These are phyloP conservation scores for Zygosaccharomyces pseudorouxii DNA, from an alignment of 805 yeast genomes.

Conservation along the genomic window DNA sequence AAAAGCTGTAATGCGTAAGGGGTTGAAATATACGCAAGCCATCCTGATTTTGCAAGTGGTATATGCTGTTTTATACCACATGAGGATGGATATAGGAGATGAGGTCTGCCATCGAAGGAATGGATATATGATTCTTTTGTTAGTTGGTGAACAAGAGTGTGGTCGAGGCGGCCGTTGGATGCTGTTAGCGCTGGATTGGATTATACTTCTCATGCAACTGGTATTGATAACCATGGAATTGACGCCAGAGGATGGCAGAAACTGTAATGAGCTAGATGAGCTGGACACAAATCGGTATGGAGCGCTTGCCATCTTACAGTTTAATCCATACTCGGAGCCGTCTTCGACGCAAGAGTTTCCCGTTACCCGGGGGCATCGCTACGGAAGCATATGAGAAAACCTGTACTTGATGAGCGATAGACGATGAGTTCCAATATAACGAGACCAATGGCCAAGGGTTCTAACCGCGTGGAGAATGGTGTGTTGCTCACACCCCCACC, in stretches of 20 bases:
- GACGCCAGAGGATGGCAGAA: constrained; percentile 6
- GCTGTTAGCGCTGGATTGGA: constrained; percentile 16
- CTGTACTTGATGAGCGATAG: neutral
- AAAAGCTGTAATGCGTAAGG: constrained; percentile 15
- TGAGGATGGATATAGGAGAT: constrained; percentile 11
- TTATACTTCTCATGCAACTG: constrained; percentile 13
- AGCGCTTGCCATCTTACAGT: constrained; percentile 16
- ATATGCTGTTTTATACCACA: constrained; percentile 15
- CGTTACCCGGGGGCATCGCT: constrained; percentile 5
- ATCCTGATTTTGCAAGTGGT: constrained; percentile 15
- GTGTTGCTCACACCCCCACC: constrained; percentile 33
- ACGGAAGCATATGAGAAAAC: constrained; percentile 2
- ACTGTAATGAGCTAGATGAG: constrained; percentile 6
- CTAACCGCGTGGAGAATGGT: constrained; percentile 17
- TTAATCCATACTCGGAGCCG: constrained; percentile 13
- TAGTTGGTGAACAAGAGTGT: constrained; percentile 21
- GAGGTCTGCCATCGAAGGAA: constrained; percentile 15
- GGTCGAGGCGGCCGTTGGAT: constrained; percentile 15
- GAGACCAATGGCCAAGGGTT: constrained; percentile 1
- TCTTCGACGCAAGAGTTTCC: constrained; percentile 2
- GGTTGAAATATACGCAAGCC: constrained; percentile 16
- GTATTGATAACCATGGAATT: constrained; percentile 9
- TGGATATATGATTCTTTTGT: constrained; percentile 15
- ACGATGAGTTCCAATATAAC: neutral
- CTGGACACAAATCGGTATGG: constrained; percentile 16